phyloP scores from a whole-genome alignment of 2,329 filamentous ascomycete genomes.

The Ramularia collo-cygni region DNA sequence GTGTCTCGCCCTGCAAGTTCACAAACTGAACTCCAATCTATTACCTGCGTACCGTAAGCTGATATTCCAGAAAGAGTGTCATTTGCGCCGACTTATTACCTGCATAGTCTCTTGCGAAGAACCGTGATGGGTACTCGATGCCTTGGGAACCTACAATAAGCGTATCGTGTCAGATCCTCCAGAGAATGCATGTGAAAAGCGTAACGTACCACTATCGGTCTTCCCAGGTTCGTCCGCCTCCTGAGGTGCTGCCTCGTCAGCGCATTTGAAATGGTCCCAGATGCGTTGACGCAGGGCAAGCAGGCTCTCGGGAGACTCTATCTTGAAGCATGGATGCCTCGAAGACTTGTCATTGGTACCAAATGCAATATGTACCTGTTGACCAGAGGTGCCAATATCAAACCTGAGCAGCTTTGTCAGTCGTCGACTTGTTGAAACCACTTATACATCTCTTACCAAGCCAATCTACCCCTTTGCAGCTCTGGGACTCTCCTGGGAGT shows the following conservation, averaged over 20 bases:
- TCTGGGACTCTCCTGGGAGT: slow-evolving; percentile 46
- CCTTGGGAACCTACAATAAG: slow-evolving; percentile 42
- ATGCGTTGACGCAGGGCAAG: slow-evolving; percentile 42
- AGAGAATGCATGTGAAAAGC: not conserved
- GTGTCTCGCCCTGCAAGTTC: not conserved
- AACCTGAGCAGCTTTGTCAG: slow-evolving; percentile 32
- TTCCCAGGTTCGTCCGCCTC: slow-evolving; percentile 51
- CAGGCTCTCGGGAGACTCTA: slow-evolving; percentile 45
- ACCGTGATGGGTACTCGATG: slow-evolving; percentile 54
- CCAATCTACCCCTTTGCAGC: slow-evolving; percentile 44
- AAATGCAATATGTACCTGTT: slow-evolving; percentile 48
- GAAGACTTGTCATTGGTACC: slow-evolving; percentile 41
- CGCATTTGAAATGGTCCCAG: slow-evolving; percentile 45
- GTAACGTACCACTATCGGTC: slow-evolving; percentile 26
- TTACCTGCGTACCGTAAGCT: too few species aligned
- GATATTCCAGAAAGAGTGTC: too few species aligned
- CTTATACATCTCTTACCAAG: slow-evolving; percentile 40
- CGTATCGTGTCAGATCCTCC: slow-evolving; percentile 30
- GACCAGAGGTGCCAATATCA: slow-evolving; percentile 48
- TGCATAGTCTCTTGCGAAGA: slow-evolving; percentile 49
- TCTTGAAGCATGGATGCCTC: slow-evolving; percentile 54
- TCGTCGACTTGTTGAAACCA: not conserved
- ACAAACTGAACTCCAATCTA: slow-evolving; percentile 35
- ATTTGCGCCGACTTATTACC: slow-evolving; percentile 29
- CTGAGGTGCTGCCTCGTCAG: slow-evolving; percentile 45